Conservation (phyloP, 768 basidiomycete species). For the Pulveroboletus sp. region DNA sequence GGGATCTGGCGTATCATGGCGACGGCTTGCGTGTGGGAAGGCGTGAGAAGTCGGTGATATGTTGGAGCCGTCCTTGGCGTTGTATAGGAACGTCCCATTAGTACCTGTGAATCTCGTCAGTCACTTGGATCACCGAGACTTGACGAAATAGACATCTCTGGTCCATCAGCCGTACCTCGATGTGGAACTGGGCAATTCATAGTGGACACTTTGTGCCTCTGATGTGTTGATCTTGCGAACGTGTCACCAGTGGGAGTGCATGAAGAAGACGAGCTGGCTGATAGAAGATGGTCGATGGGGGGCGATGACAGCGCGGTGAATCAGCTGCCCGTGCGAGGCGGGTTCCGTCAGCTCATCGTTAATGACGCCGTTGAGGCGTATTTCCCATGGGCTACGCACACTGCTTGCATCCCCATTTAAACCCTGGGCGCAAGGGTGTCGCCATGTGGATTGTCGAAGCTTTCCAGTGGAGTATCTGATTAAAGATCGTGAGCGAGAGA, state of each 20-base stretch:
- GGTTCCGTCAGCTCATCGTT: not conserved
- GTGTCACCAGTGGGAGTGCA: not conserved
- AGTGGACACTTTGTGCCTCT: not conserved
- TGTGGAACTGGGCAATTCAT: constrained; percentile 12
- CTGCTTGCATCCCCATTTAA: not conserved
- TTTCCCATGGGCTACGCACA: constrained; percentile 1
- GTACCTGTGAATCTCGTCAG: constrained; percentile 14
- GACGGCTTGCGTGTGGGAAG: not conserved
- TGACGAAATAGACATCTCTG: not conserved
- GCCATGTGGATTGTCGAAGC: not conserved
- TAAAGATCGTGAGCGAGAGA: not conserved
- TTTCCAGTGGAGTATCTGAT: not conserved
- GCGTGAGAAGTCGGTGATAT: not conserved
- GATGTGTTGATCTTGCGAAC: not conserved
- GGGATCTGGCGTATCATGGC: constrained; percentile 1
- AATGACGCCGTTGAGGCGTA: not conserved
- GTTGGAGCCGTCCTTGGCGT: constrained; percentile 7
- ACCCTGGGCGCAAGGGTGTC: not conserved
- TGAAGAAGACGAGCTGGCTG: not conserved
- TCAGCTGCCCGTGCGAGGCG: not conserved
- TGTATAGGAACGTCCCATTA: constrained; percentile 1
- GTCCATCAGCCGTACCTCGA: constrained; percentile 10
- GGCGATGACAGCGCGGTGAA: not conserved
- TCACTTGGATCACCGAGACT: not conserved
- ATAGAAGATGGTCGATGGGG: not conserved